Percentiles rank a stretch among this genome's conserved stretches.
Conservation (phyloP, 768 basidiomycete species). For the Termitomyces bulborhizus region DNA sequence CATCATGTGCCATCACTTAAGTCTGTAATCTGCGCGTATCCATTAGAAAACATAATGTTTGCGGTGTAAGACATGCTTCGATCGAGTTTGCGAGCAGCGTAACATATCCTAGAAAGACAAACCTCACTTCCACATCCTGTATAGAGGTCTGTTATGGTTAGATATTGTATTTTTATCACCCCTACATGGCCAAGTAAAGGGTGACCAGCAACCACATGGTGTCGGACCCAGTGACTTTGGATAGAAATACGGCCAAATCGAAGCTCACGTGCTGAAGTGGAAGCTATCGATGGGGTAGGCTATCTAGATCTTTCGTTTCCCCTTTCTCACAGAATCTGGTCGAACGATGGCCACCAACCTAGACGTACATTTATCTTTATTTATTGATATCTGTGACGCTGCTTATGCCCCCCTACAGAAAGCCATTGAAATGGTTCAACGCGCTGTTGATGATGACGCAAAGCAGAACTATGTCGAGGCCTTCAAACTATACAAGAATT, state of each 20-base stretch:
- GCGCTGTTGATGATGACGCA: constrained; percentile 87
- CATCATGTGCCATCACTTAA: too few species aligned
- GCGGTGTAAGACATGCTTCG: too few species aligned
- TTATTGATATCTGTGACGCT: not conserved
- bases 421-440: constrained; percentile 88
- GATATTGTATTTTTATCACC: too few species aligned
- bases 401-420: constrained; percentile 21
- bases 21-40: too few species aligned
- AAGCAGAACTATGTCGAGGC: constrained; percentile 93
- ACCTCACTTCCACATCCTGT: too few species aligned
- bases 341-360: constrained; percentile 37
- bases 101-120: too few species aligned
- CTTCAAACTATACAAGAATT: constrained; percentile 92
- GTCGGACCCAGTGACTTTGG: not conserved
- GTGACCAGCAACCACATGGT: too few species aligned
- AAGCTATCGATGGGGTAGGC: too few species aligned
- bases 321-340: not conserved
- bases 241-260: not conserved
- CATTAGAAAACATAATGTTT: too few species aligned
- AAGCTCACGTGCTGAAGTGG: not conserved
- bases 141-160: too few species aligned
- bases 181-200: too few species aligned
- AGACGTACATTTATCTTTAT: constrained; percentile 33
- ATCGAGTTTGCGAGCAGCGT: too few species aligned
- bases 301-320: not conserved